Percentiles rank a stretch among this genome's conserved stretches.
Evolutionary conservation across 306 rosid species (phyloP).

Genomic region (Vicia villosa): DNA sequence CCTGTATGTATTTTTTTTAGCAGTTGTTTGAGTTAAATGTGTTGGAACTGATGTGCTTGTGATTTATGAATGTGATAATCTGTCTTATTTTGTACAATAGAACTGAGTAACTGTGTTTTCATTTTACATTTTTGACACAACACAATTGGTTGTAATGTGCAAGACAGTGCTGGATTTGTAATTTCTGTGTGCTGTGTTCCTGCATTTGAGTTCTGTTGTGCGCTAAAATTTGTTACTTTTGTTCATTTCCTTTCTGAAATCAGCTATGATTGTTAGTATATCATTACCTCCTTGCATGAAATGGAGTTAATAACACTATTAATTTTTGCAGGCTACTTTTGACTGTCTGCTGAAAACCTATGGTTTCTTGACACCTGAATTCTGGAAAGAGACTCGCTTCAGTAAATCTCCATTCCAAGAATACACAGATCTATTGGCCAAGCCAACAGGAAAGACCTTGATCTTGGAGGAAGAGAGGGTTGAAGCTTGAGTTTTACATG

Average conservation of each 20-base stretch:
- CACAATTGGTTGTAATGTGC: background rate
- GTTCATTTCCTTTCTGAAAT: background rate
- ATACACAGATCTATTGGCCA: slow-evolving; percentile 35
- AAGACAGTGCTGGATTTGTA: background rate
- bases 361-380: slow-evolving; percentile 46
- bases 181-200: background rate
- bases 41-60: background rate
- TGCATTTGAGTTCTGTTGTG: no score
- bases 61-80: background rate
- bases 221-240: no score
- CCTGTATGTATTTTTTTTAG: background rate
- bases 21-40: background rate
- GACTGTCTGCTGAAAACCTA: slow-evolving; percentile 41
- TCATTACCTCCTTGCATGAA: no score
- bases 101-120: background rate
- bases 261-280: background rate
- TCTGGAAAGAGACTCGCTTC: slow-evolving; percentile 50
- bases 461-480: slow-evolving; percentile 46
- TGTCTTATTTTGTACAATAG: no score
- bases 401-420: slow-evolving; percentile 48
- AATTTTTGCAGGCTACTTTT: slow-evolving; percentile 39
- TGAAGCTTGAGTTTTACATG: slow-evolving; percentile 31
- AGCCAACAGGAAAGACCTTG: slow-evolving; percentile 34
- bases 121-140: background rate
- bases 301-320: background rate